Base-by-base conservation (phyloP, 345 rosid genomes). In the Jatropha curcas region DNA sequence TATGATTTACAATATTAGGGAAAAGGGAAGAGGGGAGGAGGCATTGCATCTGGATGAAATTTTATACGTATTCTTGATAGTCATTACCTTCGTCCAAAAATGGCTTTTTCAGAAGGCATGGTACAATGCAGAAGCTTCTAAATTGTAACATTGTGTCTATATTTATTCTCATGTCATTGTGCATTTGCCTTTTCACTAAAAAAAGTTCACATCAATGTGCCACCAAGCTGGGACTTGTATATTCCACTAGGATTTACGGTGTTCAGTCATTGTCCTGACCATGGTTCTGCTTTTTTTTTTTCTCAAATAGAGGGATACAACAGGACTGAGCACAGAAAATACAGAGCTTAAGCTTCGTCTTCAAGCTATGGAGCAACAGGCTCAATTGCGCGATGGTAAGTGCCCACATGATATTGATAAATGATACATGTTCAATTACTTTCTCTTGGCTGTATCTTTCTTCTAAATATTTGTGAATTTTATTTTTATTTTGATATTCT, bases 291-390 rank as follows among this genome's bases (percentile, higher is more conserved):
- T 78, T 71, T 31, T 77, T 56, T 73, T 73, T 77, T 56, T 73
- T 73, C 73, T 72, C 37, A 59, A 76, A 8, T 74, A 91, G 98
- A 91, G 96, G 78, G 96, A 93, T 83, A 88, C 96, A 13, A 85
- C 87, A 37, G 92, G 89, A 67, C 80, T 91, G 82, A 83, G 81
- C 59, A 76, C 88, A 70, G 98, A 93, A 79, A 93, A 91, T 76
- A 83, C 91, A 76, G 98, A 94, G 80, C 97, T 91, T 74, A 92
- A 93, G 92, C 90, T 91, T 80, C 90, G 92, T 78, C 83, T 91
- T 70, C 97, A 91, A 78, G 90, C 90, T 51, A 85, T 91, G 96
- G 98, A 93, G 80, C 94, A 88, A 63, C 96, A 91, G 77, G 92
- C 96, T 75, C 92, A 88, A 75, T 71, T 91, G 71, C 87, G 97